These are phyloP conservation scores for Puccinia horiana DNA, from an alignment of 1,284 basidiomycete genomes.

Conservation along the genomic window DNA sequence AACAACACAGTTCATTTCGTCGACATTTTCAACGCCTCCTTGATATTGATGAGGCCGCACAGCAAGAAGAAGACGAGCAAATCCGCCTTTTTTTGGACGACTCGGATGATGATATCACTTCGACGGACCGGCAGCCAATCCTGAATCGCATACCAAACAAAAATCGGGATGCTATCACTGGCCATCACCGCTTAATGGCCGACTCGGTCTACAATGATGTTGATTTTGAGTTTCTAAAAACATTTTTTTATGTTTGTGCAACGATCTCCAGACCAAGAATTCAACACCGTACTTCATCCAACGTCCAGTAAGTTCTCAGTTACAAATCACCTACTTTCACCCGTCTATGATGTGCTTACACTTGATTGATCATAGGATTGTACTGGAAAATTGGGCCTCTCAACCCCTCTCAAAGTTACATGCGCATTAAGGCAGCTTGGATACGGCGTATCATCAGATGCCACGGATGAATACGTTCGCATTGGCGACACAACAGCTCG, in stretches of 20 bases:
- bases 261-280: neutral
- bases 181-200: neutral
- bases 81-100: neutral
- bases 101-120: neutral
- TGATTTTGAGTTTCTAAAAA: neutral
- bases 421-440: conserved; percentile 5
- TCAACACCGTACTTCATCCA: neutral
- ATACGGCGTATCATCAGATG: too few species aligned
- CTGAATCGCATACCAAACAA: neutral
- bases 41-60: neutral
- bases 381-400: neutral
- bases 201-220: neutral
- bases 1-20: neutral
- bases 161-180: neutral
- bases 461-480: too few species aligned
- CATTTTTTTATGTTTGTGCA: neutral
- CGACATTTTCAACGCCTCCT: neutral
- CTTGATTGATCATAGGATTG: neutral
- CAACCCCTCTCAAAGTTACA: neutral
- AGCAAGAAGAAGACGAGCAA: neutral
- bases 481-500: too few species aligned
- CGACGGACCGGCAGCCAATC: neutral
- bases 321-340: neutral
- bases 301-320: neutral
- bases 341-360: too few species aligned